A percentile compares a stretch with the other conserved stretches of the same genome.
Evolutionary conservation across 2,329 filamentous ascomycete genomes (phyloP).

Genomic region (Clonostachys chloroleuca): DNA sequence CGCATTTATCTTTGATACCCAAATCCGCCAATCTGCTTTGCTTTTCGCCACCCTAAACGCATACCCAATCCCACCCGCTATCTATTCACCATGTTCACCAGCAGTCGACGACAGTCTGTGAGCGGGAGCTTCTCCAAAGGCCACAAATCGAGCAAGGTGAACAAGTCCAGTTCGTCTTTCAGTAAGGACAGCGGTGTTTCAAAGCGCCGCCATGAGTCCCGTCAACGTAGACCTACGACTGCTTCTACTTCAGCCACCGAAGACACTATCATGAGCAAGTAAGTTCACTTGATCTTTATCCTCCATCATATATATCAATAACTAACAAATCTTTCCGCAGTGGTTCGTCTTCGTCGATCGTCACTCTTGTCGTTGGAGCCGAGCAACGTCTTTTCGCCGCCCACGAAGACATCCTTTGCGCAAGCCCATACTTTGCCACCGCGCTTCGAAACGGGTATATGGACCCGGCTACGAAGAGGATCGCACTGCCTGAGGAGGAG

Average conservation of each 20-base stretch:
- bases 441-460: slow-evolving; percentile 26
- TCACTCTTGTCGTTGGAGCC: slow-evolving; percentile 76
- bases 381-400: slow-evolving; percentile 87
- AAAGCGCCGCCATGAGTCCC: slow-evolving; percentile 48
- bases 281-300: slow-evolving; percentile 11
- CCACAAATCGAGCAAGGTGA: slow-evolving; percentile 40
- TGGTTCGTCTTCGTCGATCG: slow-evolving; percentile 53
- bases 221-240: slow-evolving; percentile 42
- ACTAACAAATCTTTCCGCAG: background rate
- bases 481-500: slow-evolving; percentile 79
- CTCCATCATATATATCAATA: background rate
- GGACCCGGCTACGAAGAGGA: slow-evolving; percentile 51
- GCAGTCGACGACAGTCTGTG: slow-evolving; percentile 35
- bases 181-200: slow-evolving; percentile 48
- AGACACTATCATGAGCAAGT: slow-evolving; percentile 38
- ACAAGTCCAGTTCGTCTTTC: slow-evolving; percentile 49
- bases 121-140: slow-evolving; percentile 50
- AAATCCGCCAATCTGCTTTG: slow-evolving; percentile 2
- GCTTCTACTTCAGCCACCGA: slow-evolving; percentile 32
- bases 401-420: slow-evolving; percentile 78
- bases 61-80: background rate
- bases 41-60: slow-evolving; percentile 2
- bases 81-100: slow-evolving; percentile 34
- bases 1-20: background rate
- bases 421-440: slow-evolving; percentile 69